Evolutionary conservation across 495 filamentous ascomycete species (phyloP), one percentile per base, ranked within the genome.

Genomic region (Podospora pseudocomata): DNA sequence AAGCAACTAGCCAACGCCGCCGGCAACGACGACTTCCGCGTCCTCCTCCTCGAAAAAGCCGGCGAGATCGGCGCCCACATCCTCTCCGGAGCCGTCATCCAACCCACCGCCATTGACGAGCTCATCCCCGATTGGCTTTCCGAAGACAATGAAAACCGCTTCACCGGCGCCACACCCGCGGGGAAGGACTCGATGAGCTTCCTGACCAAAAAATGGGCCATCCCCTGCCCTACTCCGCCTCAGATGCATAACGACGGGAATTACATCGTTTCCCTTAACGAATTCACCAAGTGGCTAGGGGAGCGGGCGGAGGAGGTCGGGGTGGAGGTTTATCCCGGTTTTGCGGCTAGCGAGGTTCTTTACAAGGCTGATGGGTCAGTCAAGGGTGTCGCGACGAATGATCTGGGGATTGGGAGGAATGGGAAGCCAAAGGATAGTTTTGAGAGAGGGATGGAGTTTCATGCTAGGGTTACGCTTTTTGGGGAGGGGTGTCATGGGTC

Each of bases 181-280:
- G 89, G 86, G 66, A 82, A 82, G 19, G 95, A 98, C 73, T 89
- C 88, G 79, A 96, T 99, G 94, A 88, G 93, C 67, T 97, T 97
- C 78, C 82, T 99, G 63, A 98, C 94, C n/a, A 88, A 93, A 81
- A 90, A 81, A 61, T 84, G 83, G 28, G 83, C 92, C 0, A 87
- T 94, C 70, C 91, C 91, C 11, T 85, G 97, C 55, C 95, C 95
- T 4, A 85, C 89, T 5, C 96, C 95, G 23, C 96, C 95, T 30
- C 95, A 98, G 82, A 98, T 99, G 96, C 86, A 96, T 79, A 99
- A 99, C 77, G 86, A 96, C 72, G 95, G 95, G 23, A 99, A 99
- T 77, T 97, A 95, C 76, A 99, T 99, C 67, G 85, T 99, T 71
- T 96, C 92, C 76, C 79, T 99, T 73, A 97, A 94, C 75, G 91